Base-by-base conservation (phyloP, 345 rosid species). In the Syzygium oleosum region DNA sequence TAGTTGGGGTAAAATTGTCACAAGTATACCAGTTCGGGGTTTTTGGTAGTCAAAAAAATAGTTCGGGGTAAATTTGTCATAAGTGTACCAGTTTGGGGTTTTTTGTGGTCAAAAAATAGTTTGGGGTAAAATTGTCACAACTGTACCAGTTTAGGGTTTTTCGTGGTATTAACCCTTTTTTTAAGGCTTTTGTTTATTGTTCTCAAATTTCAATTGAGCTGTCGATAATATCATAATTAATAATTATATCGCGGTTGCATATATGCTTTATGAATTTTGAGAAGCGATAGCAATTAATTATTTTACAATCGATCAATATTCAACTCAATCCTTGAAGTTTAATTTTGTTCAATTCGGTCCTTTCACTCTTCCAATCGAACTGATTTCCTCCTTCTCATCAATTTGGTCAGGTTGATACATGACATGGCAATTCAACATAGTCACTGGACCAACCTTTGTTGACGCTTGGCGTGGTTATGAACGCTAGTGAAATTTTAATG, bases 401-500 rank as follows among this genome's bases (percentile, higher is more conserved):
- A 61, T n/a, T n/a, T 61, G 19, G 9, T 16, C 0, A 0, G 1
- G 0, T n/a, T 6, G 0, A n/a, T n/a, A n/a, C n/a, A 61, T n/a
- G 34, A n/a, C 34, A 13, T 27, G 34, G 34, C 17, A 13, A 61
- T n/a, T 0, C 19, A 13, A 12, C 6, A 5, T 6, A n/a, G 34
- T 61, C 2, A 0, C 16, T 5, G 13, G 34, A 14, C 34, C 2
- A 16, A 27, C 34, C 9, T 61, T 61, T n/a, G 14, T 1, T 0
- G 34, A n/a, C 0, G 13, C 0, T 3, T 0, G 2, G 6, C 0
- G 0, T 1, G 0, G 0, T n/a, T 5, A 6, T n/a, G 7, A n/a
- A 0, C 0, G 0, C n/a, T 27, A 61, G 29, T n/a, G 34, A 61
- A 61, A 61, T 61, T 68, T 34, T 68, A 34, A 34, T 73, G 7